Evolutionary conservation across 2,329 filamentous ascomycete species (phyloP).

Genomic region (Hawksworthiomyces lignivorus): DNA sequence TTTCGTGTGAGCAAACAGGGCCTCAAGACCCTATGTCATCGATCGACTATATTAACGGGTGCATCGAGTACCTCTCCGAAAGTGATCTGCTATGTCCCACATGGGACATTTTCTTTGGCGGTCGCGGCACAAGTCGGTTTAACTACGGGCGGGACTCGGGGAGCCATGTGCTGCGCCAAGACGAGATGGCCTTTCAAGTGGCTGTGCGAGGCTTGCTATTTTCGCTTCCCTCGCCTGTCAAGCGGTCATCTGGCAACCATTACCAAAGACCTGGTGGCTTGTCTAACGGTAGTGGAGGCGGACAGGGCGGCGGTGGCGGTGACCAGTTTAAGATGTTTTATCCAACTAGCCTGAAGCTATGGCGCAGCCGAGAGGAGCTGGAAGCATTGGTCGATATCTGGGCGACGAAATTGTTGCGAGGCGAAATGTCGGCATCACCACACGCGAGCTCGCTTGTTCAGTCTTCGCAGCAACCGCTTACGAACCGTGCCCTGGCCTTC

Average conservation of each 20-base stretch:
- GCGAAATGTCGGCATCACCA: conserved; percentile 42
- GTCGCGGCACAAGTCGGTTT: conserved; percentile 29
- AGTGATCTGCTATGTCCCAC: conserved; percentile 78
- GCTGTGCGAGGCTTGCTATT: conserved; percentile 83
- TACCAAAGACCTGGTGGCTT: conserved; percentile 12
- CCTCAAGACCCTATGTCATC: conserved; percentile 49
- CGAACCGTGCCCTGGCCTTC: conserved; percentile 41
- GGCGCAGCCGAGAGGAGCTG: conserved; percentile 76
- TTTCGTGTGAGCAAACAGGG: conserved; percentile 63
- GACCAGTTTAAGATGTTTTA: conserved; percentile 86
- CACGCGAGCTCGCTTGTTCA: not conserved
- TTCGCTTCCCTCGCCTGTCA: conserved; percentile 77
- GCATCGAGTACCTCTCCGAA: conserved; percentile 78
- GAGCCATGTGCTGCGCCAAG: conserved; percentile 74
- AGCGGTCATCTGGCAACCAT: conserved; percentile 51
- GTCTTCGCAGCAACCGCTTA: conserved; percentile 29
- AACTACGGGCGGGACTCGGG: conserved; percentile 47
- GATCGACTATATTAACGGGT: conserved; percentile 73
- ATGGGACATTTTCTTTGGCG: conserved; percentile 59
- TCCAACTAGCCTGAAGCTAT: conserved; percentile 74
- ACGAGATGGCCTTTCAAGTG: conserved; percentile 89
- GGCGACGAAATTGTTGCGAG: conserved; percentile 52
- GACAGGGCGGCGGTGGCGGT: conserved; percentile 17
- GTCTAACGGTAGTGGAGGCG: conserved; percentile 13
- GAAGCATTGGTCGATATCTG: conserved; percentile 65